Evolutionary conservation across 495 filamentous ascomycete species (phyloP).

Genomic region (Paragyromitra xinjiangensis): DNA sequence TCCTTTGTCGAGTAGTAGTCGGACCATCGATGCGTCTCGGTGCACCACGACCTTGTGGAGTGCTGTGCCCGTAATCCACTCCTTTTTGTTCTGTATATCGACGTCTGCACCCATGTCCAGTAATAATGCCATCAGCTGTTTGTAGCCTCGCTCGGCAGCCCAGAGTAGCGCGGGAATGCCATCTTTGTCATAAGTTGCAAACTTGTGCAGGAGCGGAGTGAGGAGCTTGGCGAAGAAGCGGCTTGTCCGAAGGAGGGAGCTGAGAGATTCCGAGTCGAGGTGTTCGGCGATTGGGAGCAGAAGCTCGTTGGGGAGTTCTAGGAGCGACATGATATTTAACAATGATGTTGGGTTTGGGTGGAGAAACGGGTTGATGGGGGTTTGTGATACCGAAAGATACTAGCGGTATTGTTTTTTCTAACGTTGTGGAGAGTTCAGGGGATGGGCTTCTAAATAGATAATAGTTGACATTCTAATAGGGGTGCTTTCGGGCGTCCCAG

Average conservation of each 20-base stretch:
- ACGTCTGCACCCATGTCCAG: conserved; percentile 28
- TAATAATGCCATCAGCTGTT: conserved; percentile 28
- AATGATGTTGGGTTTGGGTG: background rate
- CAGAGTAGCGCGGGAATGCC: conserved; percentile 31
- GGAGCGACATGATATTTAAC: conserved; percentile 29
- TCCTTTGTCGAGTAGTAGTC: conserved; percentile 41
- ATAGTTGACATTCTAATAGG: conserved; percentile 2
- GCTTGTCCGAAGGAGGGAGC: conserved; percentile 34
- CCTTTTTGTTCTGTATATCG: conserved; percentile 35
- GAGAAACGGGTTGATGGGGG: background rate
- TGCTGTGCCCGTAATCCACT: conserved; percentile 46
- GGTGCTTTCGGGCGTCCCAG: background rate
- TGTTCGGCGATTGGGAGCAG: conserved; percentile 39
- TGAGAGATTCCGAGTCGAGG: conserved; percentile 39
- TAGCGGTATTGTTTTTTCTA: conserved; percentile 3
- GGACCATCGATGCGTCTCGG: conserved; percentile 25
- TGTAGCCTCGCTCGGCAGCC: conserved; percentile 31
- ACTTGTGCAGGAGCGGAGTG: conserved; percentile 37
- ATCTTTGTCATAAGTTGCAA: conserved; percentile 21
- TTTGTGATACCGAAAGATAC: conserved; percentile 11
- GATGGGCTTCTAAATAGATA: background rate
- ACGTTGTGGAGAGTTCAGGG: conserved; percentile 3
- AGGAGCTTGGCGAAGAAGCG: conserved; percentile 31
- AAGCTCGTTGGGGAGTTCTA: conserved; percentile 45
- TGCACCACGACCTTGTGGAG: conserved; percentile 39